These are phyloP conservation scores for Phytophthora rubi DNA, from an alignment of 352 stramenopile species.

Conservation along the genomic window DNA sequence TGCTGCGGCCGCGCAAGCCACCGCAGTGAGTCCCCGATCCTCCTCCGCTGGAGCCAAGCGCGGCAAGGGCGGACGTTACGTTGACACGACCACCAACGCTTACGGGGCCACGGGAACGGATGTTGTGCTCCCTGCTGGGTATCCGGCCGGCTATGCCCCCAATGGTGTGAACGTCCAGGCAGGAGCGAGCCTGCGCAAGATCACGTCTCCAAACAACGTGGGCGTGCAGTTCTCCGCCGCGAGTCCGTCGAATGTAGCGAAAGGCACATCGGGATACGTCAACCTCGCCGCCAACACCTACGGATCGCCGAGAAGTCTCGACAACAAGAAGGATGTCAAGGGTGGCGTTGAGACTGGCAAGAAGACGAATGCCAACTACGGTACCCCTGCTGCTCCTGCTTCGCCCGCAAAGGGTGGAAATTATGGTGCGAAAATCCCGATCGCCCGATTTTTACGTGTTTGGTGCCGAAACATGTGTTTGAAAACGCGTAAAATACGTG, in stretches of 20 bases:
- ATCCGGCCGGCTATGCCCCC: slow-evolving; percentile 50
- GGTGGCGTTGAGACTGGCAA: neutral
- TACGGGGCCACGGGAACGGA: slow-evolving; percentile 23
- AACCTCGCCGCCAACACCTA: slow-evolving; percentile 12
- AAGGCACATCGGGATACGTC: slow-evolving; percentile 4
- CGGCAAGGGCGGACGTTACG: slow-evolving; percentile 28
- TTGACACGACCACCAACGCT: slow-evolving; percentile 40
- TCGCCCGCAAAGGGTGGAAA: neutral
- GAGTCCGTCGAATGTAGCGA: slow-evolving; percentile 37
- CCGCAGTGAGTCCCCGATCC: slow-evolving; percentile 32
- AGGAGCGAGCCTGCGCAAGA: slow-evolving; percentile 36
- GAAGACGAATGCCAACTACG: neutral
- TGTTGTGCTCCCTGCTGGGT: slow-evolving; percentile 3
- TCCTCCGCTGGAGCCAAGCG: slow-evolving; percentile 27
- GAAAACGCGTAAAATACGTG: no score
- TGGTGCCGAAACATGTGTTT: no score
- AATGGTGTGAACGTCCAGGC: slow-evolving; percentile 38
- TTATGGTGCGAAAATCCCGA: neutral
- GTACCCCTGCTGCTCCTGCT: neutral
- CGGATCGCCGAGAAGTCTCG: slow-evolving; percentile 1
- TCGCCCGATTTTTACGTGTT: no score
- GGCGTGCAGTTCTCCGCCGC: slow-evolving; percentile 48
- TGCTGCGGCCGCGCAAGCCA: slow-evolving; percentile 42
- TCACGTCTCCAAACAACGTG: slow-evolving; percentile 44
- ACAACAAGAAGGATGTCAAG: slow-evolving; percentile 11